These are phyloP conservation scores for Vigna angularis DNA, from an alignment of 306 rosid genomes.

Conservation along the genomic window DNA sequence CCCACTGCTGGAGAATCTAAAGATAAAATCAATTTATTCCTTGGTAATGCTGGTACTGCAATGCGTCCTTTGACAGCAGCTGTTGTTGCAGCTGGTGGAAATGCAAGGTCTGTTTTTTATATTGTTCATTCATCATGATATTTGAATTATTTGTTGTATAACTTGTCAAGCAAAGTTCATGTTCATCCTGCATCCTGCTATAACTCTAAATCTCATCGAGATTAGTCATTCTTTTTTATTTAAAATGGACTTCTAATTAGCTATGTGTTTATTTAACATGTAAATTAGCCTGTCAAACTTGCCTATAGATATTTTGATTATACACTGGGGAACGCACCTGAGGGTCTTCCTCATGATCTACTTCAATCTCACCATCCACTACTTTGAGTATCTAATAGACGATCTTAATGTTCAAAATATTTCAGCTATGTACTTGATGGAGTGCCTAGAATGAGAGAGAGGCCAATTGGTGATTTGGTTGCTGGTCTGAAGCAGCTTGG, in stretches of 20 bases:
- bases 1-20: constrained; percentile 68
- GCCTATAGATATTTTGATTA: constrained; percentile 7
- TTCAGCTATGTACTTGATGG: constrained; percentile 96
- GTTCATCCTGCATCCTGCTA: constrained; percentile 4
- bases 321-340: constrained; percentile 1
- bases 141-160: constrained; percentile 9
- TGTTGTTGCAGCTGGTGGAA: constrained; percentile 93
- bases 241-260: neutral
- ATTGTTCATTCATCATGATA: neutral
- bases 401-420: constrained; percentile 33
- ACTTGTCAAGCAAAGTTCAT: neutral
- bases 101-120: constrained; percentile 65
- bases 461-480: constrained; percentile 97
- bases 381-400: constrained; percentile 27
- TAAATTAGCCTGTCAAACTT: neutral
- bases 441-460: constrained; percentile 99
- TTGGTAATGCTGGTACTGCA: constrained; percentile 99
- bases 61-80: constrained; percentile 99
- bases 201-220: neutral
- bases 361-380: constrained; percentile 10
- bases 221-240: neutral
- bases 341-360: constrained; percentile 11
- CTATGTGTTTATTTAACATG: constrained; percentile 5
- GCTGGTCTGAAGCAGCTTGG: constrained; percentile 97
- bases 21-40: constrained; percentile 85